Evolutionary conservation across 345 rosid species (phyloP), one percentile per base, ranked within the genome.

Genomic region (Rhizophora mangle): DNA sequence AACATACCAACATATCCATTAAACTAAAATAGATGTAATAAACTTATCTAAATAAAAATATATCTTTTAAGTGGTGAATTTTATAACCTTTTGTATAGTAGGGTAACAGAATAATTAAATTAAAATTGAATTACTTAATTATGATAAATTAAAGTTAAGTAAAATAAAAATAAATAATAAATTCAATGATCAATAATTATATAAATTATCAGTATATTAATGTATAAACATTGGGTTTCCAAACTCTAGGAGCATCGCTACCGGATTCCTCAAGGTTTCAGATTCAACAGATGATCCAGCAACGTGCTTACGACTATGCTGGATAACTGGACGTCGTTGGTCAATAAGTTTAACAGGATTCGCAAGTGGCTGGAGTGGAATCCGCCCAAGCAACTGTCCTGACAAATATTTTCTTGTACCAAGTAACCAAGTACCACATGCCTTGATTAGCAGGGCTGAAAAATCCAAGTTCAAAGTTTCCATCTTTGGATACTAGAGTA

Each of bases 271-370:
- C 0, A 32, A 67, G 30, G 6, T 16, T 27, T 34, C 68, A 0
- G 72, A 32, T 21, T 37, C 53, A 19, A 57, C 66, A 19, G 76
- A 51, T 15, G 74, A 76, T 75, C 80, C 73, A 15, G 70, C 49
- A 20, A 70, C 27, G 20, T 26, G 18, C 18, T 67, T 67, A 4
- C 26, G 63, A 34, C 58, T 46, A 53, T 65, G 63, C 29, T 31
- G 6, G 16, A 70, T 60, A 30, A 80, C 68, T 65, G 64, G 78
- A 58, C n/a, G 51, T 55, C 72, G 76, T n/a, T 47, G 56, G 10
- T 0, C 43, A 13, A 62, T 67, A 26, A 67, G 16, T 21, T 21
- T 55, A 8, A 8, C 1, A 54, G 32, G 22, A 55, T 31, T 26
- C 70, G 53, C 1, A 51, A 55, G 19, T 10, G 52, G 55, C 55